phyloP scores from a whole-genome alignment of 768 basidiomycete genomes.

The Kwoniella mangroviensis region DNA sequence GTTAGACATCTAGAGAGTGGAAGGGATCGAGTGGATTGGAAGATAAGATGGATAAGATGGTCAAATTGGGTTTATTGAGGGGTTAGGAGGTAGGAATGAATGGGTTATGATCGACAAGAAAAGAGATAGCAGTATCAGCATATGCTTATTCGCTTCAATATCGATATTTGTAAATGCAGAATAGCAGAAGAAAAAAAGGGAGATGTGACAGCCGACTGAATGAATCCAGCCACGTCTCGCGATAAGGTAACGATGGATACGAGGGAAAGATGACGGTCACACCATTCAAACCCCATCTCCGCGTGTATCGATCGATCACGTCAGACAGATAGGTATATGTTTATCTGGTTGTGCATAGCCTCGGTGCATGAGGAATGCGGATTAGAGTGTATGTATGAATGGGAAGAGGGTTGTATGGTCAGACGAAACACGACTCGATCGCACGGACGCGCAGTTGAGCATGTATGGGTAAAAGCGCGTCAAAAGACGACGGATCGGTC shows the following conservation, averaged over 20 bases:
- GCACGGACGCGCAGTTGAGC: constrained; percentile 20
- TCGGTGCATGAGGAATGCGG: neutral
- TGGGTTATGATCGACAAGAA: neutral
- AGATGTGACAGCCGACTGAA: neutral
- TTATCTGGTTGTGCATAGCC: neutral
- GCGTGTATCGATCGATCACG: constrained; percentile 3
- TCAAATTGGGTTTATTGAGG: too few relatives aligned
- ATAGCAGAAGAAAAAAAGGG: neutral
- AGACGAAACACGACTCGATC: constrained; percentile 9
- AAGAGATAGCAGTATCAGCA: neutral
- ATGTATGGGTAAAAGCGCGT: constrained; percentile 12
- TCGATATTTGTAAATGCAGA: neutral
- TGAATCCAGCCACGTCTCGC: constrained; percentile 7
- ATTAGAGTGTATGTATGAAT: neutral
- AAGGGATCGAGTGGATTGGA: neutral
- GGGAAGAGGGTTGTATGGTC: neutral
- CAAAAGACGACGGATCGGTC: neutral
- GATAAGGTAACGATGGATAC: neutral
- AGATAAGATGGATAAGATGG: too few relatives aligned
- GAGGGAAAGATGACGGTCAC: neutral
- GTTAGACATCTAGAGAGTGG: constrained; percentile 58
- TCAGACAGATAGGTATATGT: neutral
- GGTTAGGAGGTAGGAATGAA: too few relatives aligned
- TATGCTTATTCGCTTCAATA: neutral
- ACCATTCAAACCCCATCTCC: neutral